A percentile compares a stretch with the other conserved stretches of the same genome.
These are phyloP conservation scores for Erodium maritimum DNA, from an alignment of 345 rosid species.

Conservation along the genomic window DNA sequence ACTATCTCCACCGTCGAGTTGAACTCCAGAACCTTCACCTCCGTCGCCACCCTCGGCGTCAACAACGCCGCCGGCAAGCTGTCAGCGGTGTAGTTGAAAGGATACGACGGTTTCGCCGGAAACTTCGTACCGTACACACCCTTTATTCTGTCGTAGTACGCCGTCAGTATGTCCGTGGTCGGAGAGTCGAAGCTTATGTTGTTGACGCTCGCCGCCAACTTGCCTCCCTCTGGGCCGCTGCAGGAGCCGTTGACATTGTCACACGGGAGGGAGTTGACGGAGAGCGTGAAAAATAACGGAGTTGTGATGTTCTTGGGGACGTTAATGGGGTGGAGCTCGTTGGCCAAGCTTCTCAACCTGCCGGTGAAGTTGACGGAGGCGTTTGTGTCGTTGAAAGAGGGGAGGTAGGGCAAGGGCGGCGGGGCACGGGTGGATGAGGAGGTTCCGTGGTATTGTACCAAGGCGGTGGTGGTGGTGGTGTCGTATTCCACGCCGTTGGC, in stretches of 20 bases:
- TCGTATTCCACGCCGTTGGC: constrained; percentile 7
- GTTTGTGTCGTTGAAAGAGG: constrained; percentile 21
- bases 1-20: constrained; percentile 17
- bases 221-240: constrained; percentile 10
- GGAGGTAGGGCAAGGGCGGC: constrained; percentile 31
- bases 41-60: constrained; percentile 11
- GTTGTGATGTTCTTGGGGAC: constrained; percentile 30
- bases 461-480: constrained; percentile 30
- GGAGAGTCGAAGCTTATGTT: constrained; percentile 21
- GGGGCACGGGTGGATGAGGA: constrained; percentile 10
- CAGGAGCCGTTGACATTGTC: constrained; percentile 15
- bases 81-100: constrained; percentile 13
- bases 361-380: constrained; percentile 19
- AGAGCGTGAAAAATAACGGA: constrained; percentile 22
- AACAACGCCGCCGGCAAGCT: constrained; percentile 5
- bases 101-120: constrained; percentile 9
- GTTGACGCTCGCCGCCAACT: constrained; percentile 21
- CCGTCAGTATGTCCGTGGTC: constrained; percentile 11
- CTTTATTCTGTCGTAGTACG: constrained; percentile 14
- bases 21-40: constrained; percentile 11
- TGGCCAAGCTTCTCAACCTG: constrained; percentile 14
- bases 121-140: constrained; percentile 11
- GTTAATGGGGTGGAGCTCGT: constrained; percentile 12
- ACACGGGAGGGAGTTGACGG: constrained; percentile 23
- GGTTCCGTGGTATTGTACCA: constrained; percentile 23